These are phyloP conservation scores for Carex parvula DNA, from an alignment of 176 grass and related monocot species.

Conservation along the genomic window DNA sequence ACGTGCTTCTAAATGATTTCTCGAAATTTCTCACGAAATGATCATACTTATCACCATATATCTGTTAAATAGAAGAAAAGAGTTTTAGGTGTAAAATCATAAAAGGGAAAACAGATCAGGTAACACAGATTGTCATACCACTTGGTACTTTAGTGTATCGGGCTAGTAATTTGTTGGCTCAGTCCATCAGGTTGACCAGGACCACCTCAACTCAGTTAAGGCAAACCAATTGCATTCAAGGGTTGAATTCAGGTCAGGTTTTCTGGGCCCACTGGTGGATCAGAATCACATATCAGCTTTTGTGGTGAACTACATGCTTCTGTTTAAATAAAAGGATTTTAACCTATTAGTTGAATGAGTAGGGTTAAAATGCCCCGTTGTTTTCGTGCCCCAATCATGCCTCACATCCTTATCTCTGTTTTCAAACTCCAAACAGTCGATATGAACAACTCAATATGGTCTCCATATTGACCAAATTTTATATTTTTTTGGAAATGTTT, in stretches of 20 bases:
- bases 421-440: too few species aligned
- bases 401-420: too few species aligned
- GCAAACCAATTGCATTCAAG: background rate
- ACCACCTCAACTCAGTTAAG: background rate
- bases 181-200: background rate
- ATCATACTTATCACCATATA: conserved; percentile 77
- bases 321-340: background rate
- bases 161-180: background rate
- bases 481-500: too few species aligned
- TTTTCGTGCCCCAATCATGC: too few species aligned
- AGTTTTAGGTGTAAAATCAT: background rate
- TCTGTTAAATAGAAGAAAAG: conserved; percentile 42
- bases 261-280: background rate
- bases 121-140: background rate
- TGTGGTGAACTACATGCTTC: background rate
- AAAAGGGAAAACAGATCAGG: background rate
- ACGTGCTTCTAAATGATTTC: conserved; percentile 92
- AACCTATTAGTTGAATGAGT: background rate
- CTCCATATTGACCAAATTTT: too few species aligned
- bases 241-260: background rate
- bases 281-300: background rate
- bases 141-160: background rate
- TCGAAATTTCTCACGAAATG: conserved; percentile 82
- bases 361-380: too few species aligned
- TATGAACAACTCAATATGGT: too few species aligned